Conservation (phyloP, 768 basidiomycete species). For the Psilocybe azurescens region DNA sequence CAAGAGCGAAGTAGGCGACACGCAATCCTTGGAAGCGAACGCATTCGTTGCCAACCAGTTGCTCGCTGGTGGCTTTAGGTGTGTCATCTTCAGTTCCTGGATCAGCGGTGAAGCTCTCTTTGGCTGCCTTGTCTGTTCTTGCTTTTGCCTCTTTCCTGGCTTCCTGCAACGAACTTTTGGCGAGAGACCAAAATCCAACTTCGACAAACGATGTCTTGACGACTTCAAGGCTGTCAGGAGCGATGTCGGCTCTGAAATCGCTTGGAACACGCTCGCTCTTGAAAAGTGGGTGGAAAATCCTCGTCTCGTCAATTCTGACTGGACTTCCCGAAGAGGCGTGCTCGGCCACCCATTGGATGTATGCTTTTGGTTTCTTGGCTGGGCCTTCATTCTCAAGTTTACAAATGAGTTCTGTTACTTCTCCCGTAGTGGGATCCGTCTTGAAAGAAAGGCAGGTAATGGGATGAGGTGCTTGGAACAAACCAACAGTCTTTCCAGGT, state of each 20-base stretch:
- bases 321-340: constrained; percentile 80
- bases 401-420: constrained; percentile 81
- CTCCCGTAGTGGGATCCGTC: constrained; percentile 71
- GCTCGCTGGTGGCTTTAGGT: constrained; percentile 76
- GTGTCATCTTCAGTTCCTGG: constrained; percentile 51
- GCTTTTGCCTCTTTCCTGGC: constrained; percentile 69
- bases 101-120: constrained; percentile 41
- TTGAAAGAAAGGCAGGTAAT: constrained; percentile 93
- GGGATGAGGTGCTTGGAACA: constrained; percentile 92
- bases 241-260: constrained; percentile 85
- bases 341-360: constrained; percentile 97
- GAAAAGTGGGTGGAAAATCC: constrained; percentile 93
- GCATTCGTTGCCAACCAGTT: constrained; percentile 89
- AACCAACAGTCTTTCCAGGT: constrained; percentile 95
- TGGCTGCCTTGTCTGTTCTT: constrained; percentile 66
- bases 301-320: constrained; percentile 85
- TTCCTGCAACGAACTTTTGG: constrained; percentile 65
- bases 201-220: constrained; percentile 86
- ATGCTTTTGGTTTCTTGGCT: constrained; percentile 86
- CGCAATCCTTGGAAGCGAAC: constrained; percentile 97
- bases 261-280: constrained; percentile 89
- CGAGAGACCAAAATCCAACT: constrained; percentile 86
- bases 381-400: constrained; percentile 73
- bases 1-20: constrained; percentile 93
- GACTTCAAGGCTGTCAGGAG: constrained; percentile 80